phyloP scores from a whole-genome alignment of 2,329 filamentous ascomycete genomes.

The Fusarium sp. region DNA sequence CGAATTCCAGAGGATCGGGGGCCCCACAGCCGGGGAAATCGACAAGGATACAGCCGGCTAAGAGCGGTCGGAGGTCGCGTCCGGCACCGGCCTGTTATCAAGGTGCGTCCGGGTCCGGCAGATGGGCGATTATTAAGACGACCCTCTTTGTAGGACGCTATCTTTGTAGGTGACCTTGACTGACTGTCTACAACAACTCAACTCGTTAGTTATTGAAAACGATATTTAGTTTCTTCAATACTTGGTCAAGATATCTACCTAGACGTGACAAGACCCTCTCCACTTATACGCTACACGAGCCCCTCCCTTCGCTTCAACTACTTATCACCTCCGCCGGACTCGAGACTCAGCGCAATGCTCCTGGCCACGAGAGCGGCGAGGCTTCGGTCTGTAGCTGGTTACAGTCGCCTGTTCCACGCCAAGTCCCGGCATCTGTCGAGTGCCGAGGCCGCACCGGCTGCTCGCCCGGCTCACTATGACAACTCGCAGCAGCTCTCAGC shows the following conservation, averaged over 20 bases:
- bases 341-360: constrained; percentile 29
- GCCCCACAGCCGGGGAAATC: background rate
- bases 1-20: background rate
- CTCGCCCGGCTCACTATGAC: constrained; percentile 40
- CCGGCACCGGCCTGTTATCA: constrained; percentile 43
- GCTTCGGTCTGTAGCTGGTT: constrained; percentile 19
- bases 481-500: constrained; percentile 40
- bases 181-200: background rate
- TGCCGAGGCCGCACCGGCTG: constrained; percentile 42
- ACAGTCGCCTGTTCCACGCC: constrained; percentile 33
- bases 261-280: background rate
- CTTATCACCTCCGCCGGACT: background rate
- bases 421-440: constrained; percentile 33
- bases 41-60: constrained; percentile 43
- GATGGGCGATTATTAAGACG: constrained; percentile 29
- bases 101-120: constrained; percentile 26
- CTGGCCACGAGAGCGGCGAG: constrained; percentile 36
- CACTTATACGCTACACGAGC: constrained; percentile 21
- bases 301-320: background rate
- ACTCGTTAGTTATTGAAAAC: background rate
- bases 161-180: background rate
- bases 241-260: background rate
- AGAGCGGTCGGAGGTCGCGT: constrained; percentile 35
- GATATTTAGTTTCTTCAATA: background rate
- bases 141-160: constrained; percentile 2